These are phyloP conservation scores for Starmerella powellii DNA, from an alignment of 805 yeast genomes.

Conservation along the genomic window DNA sequence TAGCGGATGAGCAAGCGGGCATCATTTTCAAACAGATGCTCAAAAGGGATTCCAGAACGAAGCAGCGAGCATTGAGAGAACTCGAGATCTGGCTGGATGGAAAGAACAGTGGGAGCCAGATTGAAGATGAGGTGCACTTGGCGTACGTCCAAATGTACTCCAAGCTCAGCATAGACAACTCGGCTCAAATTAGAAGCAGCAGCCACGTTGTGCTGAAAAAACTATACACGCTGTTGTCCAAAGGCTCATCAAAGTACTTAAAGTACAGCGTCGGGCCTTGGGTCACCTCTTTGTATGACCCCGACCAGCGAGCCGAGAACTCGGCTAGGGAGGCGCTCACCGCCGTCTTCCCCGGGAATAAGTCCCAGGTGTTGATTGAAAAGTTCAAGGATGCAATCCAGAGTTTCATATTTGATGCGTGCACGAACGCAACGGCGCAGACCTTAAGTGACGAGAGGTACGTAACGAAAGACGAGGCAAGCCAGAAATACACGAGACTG, in stretches of 20 bases:
- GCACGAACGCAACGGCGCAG: conserved; percentile 46
- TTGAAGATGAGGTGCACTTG: conserved; percentile 52
- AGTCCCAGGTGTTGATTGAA: conserved; percentile 47
- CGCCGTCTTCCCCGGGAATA: conserved; percentile 45
- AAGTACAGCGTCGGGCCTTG: conserved; percentile 63
- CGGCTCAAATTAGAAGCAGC: conserved; percentile 48
- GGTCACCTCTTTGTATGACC: conserved; percentile 59
- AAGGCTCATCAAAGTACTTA: conserved; percentile 50
- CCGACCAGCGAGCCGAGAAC: conserved; percentile 48
- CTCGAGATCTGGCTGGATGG: conserved; percentile 26
- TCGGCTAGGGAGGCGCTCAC: conserved; percentile 39
- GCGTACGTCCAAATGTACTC: conserved; percentile 68
- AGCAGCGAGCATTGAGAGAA: conserved; percentile 63
- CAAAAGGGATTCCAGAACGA: conserved; percentile 75
- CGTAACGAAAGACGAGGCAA: conserved; percentile 52
- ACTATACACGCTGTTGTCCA: conserved; percentile 41
- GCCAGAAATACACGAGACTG: conserved; percentile 49
- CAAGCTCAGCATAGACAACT: conserved; percentile 59
- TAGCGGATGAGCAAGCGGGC: conserved; percentile 39
- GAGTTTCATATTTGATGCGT: conserved; percentile 40
- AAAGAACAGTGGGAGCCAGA: conserved; percentile 26
- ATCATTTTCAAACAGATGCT: conserved; percentile 62
- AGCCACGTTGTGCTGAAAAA: conserved; percentile 56
- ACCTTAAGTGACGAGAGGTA: conserved; percentile 67
- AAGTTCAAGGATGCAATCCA: conserved; percentile 46